These are phyloP conservation scores for Tuber melanosporum DNA, from an alignment of 495 filamentous ascomycete species.

Conservation along the genomic window DNA sequence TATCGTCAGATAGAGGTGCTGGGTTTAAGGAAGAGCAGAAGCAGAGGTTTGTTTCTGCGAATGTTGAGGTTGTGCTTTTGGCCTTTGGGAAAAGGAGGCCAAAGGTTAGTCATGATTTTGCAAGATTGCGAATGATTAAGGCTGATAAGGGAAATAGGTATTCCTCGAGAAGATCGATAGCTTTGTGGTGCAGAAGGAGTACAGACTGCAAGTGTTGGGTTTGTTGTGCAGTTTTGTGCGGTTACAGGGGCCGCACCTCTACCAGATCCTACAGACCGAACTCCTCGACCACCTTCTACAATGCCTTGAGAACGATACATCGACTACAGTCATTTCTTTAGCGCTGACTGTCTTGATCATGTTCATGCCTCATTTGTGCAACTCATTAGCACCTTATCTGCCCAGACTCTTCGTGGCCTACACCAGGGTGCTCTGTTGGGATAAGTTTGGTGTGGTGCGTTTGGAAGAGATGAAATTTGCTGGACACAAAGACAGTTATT, in stretches of 20 bases:
- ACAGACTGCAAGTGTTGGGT: conserved; percentile 53
- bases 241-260: conserved; percentile 62
- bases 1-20: conserved; percentile 45
- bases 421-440: conserved; percentile 67
- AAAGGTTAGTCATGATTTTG: conserved; percentile 48
- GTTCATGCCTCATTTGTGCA: conserved; percentile 69
- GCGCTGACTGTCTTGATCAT: conserved; percentile 63
- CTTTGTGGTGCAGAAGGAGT: conserved; percentile 55
- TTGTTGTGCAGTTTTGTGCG: conserved; percentile 61
- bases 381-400: conserved; percentile 55
- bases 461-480: conserved; percentile 34
- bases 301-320: conserved; percentile 65
- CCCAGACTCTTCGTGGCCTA: conserved; percentile 70
- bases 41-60: conserved; percentile 45
- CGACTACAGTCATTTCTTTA: conserved; percentile 59
- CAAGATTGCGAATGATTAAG: conserved; percentile 19
- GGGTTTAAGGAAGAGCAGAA: conserved; percentile 53
- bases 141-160: conserved; percentile 45
- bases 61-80: conserved; percentile 52
- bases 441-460: conserved; percentile 46
- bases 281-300: conserved; percentile 60
- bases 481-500: conserved; percentile 29
- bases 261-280: conserved; percentile 60
- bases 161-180: conserved; percentile 56
- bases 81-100: conserved; percentile 60